A percentile compares a stretch with the other conserved stretches of the same genome.
Evolutionary conservation across 352 stramenopile species (phyloP).

Genomic region (Pythium rhizo-oryzae): DNA sequence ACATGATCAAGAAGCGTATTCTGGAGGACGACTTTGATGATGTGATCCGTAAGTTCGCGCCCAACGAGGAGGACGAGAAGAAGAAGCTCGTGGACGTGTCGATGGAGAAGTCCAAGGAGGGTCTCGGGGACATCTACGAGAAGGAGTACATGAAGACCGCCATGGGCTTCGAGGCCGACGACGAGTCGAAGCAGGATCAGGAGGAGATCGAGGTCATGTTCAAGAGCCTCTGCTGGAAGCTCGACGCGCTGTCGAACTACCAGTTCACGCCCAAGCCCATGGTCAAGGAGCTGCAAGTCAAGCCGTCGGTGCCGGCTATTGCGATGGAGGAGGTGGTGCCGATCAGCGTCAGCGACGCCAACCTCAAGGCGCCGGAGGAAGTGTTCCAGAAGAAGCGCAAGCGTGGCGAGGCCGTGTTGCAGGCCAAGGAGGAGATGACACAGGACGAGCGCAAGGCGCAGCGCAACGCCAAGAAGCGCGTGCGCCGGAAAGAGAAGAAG

Average conservation of each 20-base stretch:
- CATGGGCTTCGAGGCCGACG: constrained; percentile 92
- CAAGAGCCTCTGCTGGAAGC: constrained; percentile 94
- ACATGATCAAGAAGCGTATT: constrained; percentile 95
- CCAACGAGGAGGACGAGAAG: constrained; percentile 75
- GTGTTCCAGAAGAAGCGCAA: constrained; percentile 90
- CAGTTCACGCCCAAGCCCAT: constrained; percentile 94
- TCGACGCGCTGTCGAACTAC: constrained; percentile 96
- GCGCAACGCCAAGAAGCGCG: constrained; percentile 91
- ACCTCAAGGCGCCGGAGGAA: constrained; percentile 82
- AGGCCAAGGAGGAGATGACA: constrained; percentile 87
- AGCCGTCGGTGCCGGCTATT: constrained; percentile 78
- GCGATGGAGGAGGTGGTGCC: constrained; percentile 86
- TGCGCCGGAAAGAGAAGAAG: constrained; percentile 89
- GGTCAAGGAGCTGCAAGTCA: constrained; percentile 90
- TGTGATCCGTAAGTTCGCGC: constrained; percentile 89
- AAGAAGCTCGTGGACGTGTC: constrained; percentile 93
- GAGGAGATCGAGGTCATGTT: constrained; percentile 95
- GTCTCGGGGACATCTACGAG: constrained; percentile 94
- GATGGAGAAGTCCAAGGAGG: constrained; percentile 92
- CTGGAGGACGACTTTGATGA: constrained; percentile 96
- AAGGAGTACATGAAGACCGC: constrained; percentile 96
- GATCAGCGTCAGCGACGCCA: constrained; percentile 84
- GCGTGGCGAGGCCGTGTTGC: constrained; percentile 75
- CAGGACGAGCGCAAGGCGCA: constrained; percentile 86
- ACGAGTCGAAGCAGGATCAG: constrained; percentile 92